Evolutionary conservation across 192 early-diverging fungal genomes (phyloP).

Genomic region (Rhizophagus clarus): DNA sequence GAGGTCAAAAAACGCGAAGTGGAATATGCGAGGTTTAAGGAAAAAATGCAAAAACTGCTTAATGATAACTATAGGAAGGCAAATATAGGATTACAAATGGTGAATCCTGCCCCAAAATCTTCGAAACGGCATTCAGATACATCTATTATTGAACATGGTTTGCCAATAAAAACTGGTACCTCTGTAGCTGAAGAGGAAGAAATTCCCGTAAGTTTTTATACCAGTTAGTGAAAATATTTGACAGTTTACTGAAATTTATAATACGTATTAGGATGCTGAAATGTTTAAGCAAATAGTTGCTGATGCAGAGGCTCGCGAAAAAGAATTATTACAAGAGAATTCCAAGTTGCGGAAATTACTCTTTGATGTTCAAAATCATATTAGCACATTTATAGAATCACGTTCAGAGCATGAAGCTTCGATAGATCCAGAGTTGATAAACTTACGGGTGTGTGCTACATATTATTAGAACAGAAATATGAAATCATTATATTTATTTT

Average conservation of each 20-base stretch:
- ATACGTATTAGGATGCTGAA: neutral
- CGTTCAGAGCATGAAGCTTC: neutral
- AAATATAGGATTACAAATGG: neutral
- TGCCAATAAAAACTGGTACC: neutral
- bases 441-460: neutral
- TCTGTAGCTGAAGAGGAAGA: neutral
- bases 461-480: neutral
- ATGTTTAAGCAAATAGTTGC: conserved; percentile 24
- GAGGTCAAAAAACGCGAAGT: conserved; percentile 25
- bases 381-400: neutral
- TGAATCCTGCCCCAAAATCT: conserved; percentile 18
- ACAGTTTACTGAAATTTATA: neutral
- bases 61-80: conserved; percentile 19
- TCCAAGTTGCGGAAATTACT: conserved; percentile 14
- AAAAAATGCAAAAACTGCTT: conserved; percentile 25
- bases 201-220: neutral
- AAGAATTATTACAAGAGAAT: conserved; percentile 26
- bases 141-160: neutral
- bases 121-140: neutral
- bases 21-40: conserved; percentile 30
- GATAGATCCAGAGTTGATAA: conserved; percentile 7
- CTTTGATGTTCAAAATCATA: conserved; percentile 18
- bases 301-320: neutral
- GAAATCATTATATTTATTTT: neutral
- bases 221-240: neutral